These are phyloP conservation scores for Suillus clintonianus DNA, from an alignment of 768 basidiomycete genomes.

Conservation along the genomic window DNA sequence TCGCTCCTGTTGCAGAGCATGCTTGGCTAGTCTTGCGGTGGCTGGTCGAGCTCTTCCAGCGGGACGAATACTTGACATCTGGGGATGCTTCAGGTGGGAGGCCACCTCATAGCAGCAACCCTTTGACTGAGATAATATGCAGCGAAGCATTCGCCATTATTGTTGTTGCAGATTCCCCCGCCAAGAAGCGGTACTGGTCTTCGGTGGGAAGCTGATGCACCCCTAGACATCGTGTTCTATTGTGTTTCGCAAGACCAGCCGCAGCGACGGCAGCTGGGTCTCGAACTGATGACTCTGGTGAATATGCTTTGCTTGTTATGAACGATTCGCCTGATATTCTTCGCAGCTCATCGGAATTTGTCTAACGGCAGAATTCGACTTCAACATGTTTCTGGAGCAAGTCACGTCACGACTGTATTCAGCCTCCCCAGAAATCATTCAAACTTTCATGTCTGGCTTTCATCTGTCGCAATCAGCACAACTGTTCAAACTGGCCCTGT, in stretches of 20 bases:
- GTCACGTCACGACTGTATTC: conserved; percentile 38
- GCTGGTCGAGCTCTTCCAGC: conserved; percentile 67
- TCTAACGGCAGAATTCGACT: conserved; percentile 39
- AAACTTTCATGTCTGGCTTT: conserved; percentile 40
- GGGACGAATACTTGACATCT: conserved; percentile 48
- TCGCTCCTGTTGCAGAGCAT: conserved; percentile 50
- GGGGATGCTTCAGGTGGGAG: conserved; percentile 32
- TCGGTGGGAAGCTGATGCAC: conserved; percentile 57
- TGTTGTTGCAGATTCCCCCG: conserved; percentile 60
- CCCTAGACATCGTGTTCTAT: conserved; percentile 48
- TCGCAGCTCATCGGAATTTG: conserved; percentile 43
- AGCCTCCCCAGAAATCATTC: conserved; percentile 27
- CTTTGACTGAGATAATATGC: conserved; percentile 10
- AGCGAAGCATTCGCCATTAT: conserved; percentile 52
- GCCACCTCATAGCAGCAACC: background rate
- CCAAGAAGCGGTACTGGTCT: conserved; percentile 47
- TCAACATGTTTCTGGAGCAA: conserved; percentile 35
- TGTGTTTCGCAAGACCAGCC: conserved; percentile 35
- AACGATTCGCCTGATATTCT: background rate
- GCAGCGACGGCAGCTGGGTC: conserved; percentile 34
- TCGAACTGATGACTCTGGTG: conserved; percentile 35
- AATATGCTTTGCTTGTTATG: background rate
- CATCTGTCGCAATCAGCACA: conserved; percentile 35
- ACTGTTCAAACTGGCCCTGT: conserved; percentile 46
- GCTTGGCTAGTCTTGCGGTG: conserved; percentile 77